Evolutionary conservation across 202 grass and related monocot genomes (phyloP), one percentile per base, ranked within the genome.

Genomic region (Thinopyrum obtusiflorum): DNA sequence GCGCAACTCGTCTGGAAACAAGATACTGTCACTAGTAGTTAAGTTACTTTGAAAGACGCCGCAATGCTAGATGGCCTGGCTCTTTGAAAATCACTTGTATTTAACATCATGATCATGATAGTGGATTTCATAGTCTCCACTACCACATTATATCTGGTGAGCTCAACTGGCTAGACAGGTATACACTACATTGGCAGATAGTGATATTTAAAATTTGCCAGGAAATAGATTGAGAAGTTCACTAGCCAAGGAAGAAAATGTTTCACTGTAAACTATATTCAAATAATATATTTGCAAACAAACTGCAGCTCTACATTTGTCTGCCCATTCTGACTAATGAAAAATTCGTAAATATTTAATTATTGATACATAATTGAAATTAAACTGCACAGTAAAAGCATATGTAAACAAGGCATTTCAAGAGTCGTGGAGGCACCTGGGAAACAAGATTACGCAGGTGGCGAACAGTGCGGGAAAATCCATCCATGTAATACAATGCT

Each of bases 401-500:
- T 27, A 46, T 42, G 61, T n/a, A 66, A 49, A 82, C 25, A 76
- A 85, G 9, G 57, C 20, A 76, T 18, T 61, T 21, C 40, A 42
- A 62, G 17, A 79, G 66, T 68, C 8, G 17, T 79, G 37, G 25
- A 89, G 75, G 35, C 61, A 98, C 95, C 95, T 95, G 91, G 32
- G 93, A 98, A 90, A 98, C 91, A 80, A 95, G 91, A 92, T 95
- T 95, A 62, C 93, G 74, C 31, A 98, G 87, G 77, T 98, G 93
- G 5, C 95, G 88, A 83, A 90, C 93, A 2, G 95, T 91, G 75
- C 92, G 93, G 76, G 93, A 95, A 72, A 95, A 98, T 49, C 93
- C 95, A 89, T 98, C 95, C 95, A 98, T 98, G 67, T 92, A 98
- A 74, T 93, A 93, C 23, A 98, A 62, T 87, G 95, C 90, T 81